Percentiles rank a stretch among this genome's conserved stretches.
Conservation (phyloP, 768 basidiomycete genomes). For the Agaricus subrufescens region DNA sequence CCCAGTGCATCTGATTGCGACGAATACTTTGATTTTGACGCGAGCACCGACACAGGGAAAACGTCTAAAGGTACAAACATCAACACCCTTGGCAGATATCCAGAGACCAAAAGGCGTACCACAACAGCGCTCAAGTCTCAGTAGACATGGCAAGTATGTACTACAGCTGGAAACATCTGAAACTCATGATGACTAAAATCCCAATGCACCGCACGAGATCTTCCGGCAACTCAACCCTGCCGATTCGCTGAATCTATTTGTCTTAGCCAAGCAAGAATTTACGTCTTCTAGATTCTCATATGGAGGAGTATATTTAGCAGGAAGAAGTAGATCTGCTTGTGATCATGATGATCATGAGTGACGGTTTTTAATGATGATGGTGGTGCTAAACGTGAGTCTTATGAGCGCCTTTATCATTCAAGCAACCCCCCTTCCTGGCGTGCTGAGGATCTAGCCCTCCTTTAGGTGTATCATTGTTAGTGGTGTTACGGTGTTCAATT, state of each 20-base stretch:
- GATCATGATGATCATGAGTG: not conserved
- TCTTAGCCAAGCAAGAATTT: constrained; percentile 30
- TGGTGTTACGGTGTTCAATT: not conserved
- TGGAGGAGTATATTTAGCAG: constrained; percentile 28
- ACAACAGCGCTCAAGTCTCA: not conserved
- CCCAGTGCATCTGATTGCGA: not conserved
- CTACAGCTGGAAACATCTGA: constrained; percentile 19
- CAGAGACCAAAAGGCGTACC: not conserved
- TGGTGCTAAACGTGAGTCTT: constrained; percentile 14
- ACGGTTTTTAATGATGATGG: not conserved
- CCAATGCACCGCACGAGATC: constrained; percentile 33
- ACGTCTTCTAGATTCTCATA: constrained; percentile 22
- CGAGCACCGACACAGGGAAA: not conserved
- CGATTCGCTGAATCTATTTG: constrained; percentile 34
- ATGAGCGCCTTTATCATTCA: constrained; percentile 13
- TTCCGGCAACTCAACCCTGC: constrained; percentile 31
- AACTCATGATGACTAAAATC: constrained; percentile 23
- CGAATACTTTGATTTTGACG: not conserved
- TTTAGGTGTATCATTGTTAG: constrained; percentile 3
- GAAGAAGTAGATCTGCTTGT: constrained; percentile 3
- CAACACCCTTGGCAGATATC: not conserved
- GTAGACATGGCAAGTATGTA: not conserved
- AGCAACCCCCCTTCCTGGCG: constrained; percentile 17
- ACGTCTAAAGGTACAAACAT: not conserved
- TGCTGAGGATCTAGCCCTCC: constrained; percentile 25